Evolutionary conservation across 441 rosid genomes (phyloP).

Genomic region (Melastoma candidum): DNA sequence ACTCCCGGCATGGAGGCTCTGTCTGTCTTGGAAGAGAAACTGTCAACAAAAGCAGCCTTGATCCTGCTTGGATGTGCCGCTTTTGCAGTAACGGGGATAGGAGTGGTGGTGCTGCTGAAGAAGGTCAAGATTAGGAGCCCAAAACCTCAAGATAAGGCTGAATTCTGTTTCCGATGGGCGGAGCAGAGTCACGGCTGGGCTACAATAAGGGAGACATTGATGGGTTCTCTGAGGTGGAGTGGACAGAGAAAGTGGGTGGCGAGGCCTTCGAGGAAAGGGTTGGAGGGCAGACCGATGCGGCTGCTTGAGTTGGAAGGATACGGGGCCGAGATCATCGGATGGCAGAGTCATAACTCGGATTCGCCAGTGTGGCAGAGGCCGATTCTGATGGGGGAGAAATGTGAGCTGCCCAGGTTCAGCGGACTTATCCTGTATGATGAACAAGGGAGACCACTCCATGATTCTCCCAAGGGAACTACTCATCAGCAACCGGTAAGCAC

Average conservation of each 20-base stretch:
- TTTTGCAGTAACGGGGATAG: too few relatives aligned
- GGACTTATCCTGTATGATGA: conserved; percentile 75
- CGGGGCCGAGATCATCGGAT: conserved; percentile 11
- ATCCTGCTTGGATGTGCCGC: too few relatives aligned
- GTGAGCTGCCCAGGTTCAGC: conserved; percentile 68
- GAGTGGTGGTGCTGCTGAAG: too few relatives aligned
- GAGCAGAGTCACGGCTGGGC: conserved; percentile 26
- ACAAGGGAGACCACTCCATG: conserved; percentile 34
- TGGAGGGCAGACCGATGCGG: conserved; percentile 12
- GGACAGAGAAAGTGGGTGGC: conserved; percentile 46
- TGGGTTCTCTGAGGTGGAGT: conserved; percentile 65
- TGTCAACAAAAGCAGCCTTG: too few relatives aligned
- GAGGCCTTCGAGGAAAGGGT: conserved; percentile 6
- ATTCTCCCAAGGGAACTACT: conserved; percentile 11
- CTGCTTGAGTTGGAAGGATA: conserved; percentile 22
- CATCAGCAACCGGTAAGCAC: conserved; percentile 9
- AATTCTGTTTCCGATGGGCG: conserved; percentile 1
- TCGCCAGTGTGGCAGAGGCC: conserved; percentile 82
- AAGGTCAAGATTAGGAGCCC: too few relatives aligned
- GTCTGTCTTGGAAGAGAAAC: too few relatives aligned
- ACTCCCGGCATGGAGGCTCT: too few relatives aligned
- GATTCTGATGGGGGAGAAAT: conserved; percentile 79
- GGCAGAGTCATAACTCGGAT: conserved; percentile 49
- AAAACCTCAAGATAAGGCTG: too few relatives aligned
- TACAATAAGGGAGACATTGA: conserved; percentile 30